Evolutionary conservation across 2,329 filamentous ascomycete genomes (phyloP).

Genomic region (Trichothecium sympodiale): DNA sequence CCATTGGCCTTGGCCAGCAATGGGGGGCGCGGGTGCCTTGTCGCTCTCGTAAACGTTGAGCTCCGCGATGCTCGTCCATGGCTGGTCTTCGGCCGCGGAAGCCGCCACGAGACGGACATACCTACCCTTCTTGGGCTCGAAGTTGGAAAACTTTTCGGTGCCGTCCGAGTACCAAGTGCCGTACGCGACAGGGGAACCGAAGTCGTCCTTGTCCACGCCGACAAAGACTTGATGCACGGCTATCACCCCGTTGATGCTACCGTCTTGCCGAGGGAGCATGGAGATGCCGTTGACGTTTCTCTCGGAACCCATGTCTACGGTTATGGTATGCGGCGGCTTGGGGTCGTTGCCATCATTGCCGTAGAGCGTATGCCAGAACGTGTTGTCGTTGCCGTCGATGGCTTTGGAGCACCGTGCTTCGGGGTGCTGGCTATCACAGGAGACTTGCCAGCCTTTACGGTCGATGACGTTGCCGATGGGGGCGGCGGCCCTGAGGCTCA

Average conservation of each 20-base stretch:
- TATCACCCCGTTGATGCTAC: constrained; percentile 15
- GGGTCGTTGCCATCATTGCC: constrained; percentile 2
- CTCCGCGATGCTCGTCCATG: constrained; percentile 20
- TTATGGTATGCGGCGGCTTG: constrained; percentile 16
- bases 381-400: constrained; percentile 16
- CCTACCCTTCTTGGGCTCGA: constrained; percentile 15
- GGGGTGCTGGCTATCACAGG: constrained; percentile 15
- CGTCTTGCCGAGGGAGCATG: constrained; percentile 17
- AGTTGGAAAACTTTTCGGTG: constrained; percentile 19
- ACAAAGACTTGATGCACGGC: constrained; percentile 16
- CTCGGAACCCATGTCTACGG: constrained; percentile 16
- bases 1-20: constrained; percentile 17
- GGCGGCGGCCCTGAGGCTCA: constrained; percentile 5
- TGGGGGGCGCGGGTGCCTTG: constrained; percentile 11
- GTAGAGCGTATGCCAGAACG: constrained; percentile 21
- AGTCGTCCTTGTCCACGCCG: constrained; percentile 15
- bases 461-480: constrained; percentile 5
- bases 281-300: constrained; percentile 18
- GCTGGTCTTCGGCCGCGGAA: constrained; percentile 16
- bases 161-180: constrained; percentile 18
- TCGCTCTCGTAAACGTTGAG: constrained; percentile 17
- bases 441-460: constrained; percentile 13
- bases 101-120: constrained; percentile 18
- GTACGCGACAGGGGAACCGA: constrained; percentile 13
- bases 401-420: constrained; percentile 17